phyloP scores from a whole-genome alignment of 2,329 filamentous ascomycete species.

The Cladophialophora chaetospira region DNA sequence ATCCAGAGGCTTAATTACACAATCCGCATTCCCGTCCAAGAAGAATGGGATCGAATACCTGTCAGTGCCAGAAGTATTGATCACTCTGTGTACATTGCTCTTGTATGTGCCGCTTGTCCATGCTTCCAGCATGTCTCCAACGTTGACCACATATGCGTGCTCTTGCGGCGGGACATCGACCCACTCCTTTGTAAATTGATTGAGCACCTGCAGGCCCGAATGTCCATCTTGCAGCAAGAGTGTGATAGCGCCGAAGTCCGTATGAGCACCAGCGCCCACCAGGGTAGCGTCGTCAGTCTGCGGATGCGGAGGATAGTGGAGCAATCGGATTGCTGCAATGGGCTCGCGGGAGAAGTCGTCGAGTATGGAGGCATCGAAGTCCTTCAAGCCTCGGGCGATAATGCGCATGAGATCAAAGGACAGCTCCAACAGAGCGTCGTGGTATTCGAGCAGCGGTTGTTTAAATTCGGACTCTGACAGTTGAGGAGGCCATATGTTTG shows the following conservation, averaged over 20 bases:
- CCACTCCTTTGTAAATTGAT: constrained; percentile 49
- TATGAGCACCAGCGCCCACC: constrained; percentile 35
- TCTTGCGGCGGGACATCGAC: constrained; percentile 47
- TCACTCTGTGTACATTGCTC: constrained; percentile 58
- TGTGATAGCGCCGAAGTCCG: constrained; percentile 61
- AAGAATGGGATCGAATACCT: constrained; percentile 62
- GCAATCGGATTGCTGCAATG: constrained; percentile 34
- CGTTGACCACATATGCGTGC: constrained; percentile 53
- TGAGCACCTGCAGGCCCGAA: constrained; percentile 56
- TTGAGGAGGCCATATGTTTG: constrained; percentile 25
- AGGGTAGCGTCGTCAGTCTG: constrained; percentile 24
- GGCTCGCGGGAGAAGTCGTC: constrained; percentile 34
- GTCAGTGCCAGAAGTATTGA: constrained; percentile 54
- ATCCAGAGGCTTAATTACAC: constrained; percentile 32
- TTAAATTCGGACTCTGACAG: constrained; percentile 18
- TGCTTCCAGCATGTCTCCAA: constrained; percentile 26
- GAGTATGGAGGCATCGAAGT: constrained; percentile 41
- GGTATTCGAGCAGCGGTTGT: constrained; percentile 23
- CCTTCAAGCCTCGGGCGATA: constrained; percentile 51
- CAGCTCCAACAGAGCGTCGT: constrained; percentile 14
- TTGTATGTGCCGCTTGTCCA: constrained; percentile 57
- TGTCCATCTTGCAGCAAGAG: constrained; percentile 56
- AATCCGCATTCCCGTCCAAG: constrained; percentile 57
- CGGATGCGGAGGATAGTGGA: constrained; percentile 38
- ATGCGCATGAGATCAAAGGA: constrained; percentile 32